Evolutionary conservation across 768 basidiomycete species (phyloP).

Genomic region (Cystofilobasidium capitatum): DNA sequence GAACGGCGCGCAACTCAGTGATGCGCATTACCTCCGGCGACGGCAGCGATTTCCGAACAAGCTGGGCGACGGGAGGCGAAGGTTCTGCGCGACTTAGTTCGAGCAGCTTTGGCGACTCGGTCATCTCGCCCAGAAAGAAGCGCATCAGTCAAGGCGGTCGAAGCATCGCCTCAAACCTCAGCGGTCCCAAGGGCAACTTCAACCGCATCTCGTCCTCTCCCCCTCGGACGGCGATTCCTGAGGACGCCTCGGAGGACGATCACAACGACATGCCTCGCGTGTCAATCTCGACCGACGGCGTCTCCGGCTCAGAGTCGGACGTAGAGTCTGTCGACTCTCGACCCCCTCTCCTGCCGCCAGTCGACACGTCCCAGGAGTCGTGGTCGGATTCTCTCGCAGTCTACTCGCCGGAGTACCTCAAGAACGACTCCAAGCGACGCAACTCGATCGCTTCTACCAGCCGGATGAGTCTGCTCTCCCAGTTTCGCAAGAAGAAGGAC

Average conservation of each 20-base stretch:
- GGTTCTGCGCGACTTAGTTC: conserved; percentile 11
- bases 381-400: conserved; percentile 59
- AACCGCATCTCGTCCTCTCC: conserved; percentile 29
- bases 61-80: conserved; percentile 26
- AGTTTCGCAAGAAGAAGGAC: conserved; percentile 60
- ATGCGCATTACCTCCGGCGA: conserved; percentile 48
- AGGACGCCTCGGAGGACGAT: conserved; percentile 28
- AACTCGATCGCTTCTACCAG: conserved; percentile 39
- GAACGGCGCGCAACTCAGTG: conserved; percentile 83
- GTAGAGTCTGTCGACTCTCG: conserved; percentile 26
- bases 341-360: conserved; percentile 38
- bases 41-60: background rate
- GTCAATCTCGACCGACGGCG: conserved; percentile 36
- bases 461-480: conserved; percentile 51
- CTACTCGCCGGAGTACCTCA: conserved; percentile 29
- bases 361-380: conserved; percentile 49
- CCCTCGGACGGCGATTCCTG: conserved; percentile 33
- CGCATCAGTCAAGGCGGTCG: background rate
- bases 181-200: conserved; percentile 22
- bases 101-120: conserved; percentile 17
- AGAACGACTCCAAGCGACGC: conserved; percentile 22
- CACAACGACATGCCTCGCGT: conserved; percentile 29
- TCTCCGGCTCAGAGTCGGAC: conserved; percentile 28
- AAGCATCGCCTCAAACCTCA: conserved; percentile 23
- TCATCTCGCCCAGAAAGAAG: conserved; percentile 17